phyloP scores from a whole-genome alignment of 805 yeast genomes.

The Candida glaebosa region DNA sequence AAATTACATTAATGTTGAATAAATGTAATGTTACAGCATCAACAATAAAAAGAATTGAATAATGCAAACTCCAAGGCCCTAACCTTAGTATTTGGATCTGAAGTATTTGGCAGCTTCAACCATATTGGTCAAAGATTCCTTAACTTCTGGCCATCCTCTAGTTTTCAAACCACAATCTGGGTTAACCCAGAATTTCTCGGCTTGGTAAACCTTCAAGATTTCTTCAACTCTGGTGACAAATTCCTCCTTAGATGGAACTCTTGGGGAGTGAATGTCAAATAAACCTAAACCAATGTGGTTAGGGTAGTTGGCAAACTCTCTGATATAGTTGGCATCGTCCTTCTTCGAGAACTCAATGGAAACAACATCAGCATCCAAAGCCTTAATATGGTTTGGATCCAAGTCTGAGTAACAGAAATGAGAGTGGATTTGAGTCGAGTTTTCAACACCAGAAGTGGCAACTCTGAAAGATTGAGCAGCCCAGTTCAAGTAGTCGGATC shows the following conservation, averaged over 20 bases:
- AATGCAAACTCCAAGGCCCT: slow-evolving; percentile 21
- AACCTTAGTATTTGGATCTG: slow-evolving; percentile 44
- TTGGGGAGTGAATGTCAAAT: slow-evolving; percentile 99
- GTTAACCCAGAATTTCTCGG: slow-evolving; percentile 99
- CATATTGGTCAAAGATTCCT: slow-evolving; percentile 94
- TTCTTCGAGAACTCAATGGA: slow-evolving; percentile 99
- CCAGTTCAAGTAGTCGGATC: slow-evolving; percentile 95
- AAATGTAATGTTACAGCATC: slow-evolving; percentile 42
- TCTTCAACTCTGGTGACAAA: slow-evolving; percentile 90
- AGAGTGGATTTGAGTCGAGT: slow-evolving; percentile 97
- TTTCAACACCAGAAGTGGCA: slow-evolving; percentile 96
- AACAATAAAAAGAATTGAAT: slow-evolving; percentile 39
- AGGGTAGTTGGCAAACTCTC: slow-evolving; percentile 97
- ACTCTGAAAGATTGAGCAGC: slow-evolving; percentile 99
- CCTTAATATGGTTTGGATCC: slow-evolving; percentile 99
- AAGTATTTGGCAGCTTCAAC: slow-evolving; percentile 97
- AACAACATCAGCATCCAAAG: slow-evolving; percentile 98
- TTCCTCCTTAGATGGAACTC: slow-evolving; percentile 97
- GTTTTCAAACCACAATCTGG: slow-evolving; percentile 99
- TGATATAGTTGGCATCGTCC: slow-evolving; percentile 97
- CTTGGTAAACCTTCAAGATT: slow-evolving; percentile 95
- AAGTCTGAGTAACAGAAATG: slow-evolving; percentile 99
- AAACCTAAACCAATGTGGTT: slow-evolving; percentile 99
- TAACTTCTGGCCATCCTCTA: slow-evolving; percentile 99
- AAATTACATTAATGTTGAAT: slow-evolving; percentile 50